Evolutionary conservation across 2,329 filamentous ascomycete genomes (phyloP).

Genomic region (Truncatella angustata): DNA sequence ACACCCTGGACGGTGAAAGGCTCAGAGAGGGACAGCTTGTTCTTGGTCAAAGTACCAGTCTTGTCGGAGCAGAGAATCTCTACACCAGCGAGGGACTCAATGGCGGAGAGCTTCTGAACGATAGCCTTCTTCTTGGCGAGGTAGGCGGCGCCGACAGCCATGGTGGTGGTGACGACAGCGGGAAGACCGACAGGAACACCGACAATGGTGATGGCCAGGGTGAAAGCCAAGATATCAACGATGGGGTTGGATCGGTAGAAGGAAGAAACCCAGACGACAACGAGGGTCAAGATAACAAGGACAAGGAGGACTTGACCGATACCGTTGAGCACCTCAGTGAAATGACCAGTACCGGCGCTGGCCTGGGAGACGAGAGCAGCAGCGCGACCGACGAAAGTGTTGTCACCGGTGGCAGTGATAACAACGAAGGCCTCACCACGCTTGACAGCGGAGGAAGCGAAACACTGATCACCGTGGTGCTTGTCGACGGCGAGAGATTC

Average conservation of each 20-base stretch:
- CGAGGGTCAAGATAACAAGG: conserved; percentile 75
- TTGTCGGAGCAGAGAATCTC: conserved; percentile 95
- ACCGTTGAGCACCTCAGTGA: conserved; percentile 85
- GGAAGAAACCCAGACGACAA: conserved; percentile 81
- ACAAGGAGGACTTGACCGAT: conserved; percentile 80
- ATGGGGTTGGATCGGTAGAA: conserved; percentile 87
- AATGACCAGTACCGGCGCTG: conserved; percentile 73
- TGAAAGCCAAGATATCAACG: conserved; percentile 77
- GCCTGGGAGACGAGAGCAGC: conserved; percentile 82
- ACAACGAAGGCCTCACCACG: conserved; percentile 84
- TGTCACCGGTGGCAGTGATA: conserved; percentile 81
- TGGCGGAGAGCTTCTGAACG: conserved; percentile 88
- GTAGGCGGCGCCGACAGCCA: conserved; percentile 90
- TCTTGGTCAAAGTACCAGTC: conserved; percentile 90
- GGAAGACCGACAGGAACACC: conserved; percentile 92
- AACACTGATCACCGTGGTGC: conserved; percentile 77
- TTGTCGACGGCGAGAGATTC: conserved; percentile 92
- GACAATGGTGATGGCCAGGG: conserved; percentile 84
- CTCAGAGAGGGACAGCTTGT: conserved; percentile 85
- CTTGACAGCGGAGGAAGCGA: conserved; percentile 85
- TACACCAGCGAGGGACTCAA: conserved; percentile 88
- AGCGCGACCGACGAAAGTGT: conserved; percentile 85
- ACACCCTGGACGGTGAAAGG: conserved; percentile 82
- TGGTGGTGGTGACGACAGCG: conserved; percentile 89
- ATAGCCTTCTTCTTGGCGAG: conserved; percentile 91